Conservation (phyloP, 2,329 filamentous ascomycete genomes). For the Hymenotorrendiella dingleyae region DNA sequence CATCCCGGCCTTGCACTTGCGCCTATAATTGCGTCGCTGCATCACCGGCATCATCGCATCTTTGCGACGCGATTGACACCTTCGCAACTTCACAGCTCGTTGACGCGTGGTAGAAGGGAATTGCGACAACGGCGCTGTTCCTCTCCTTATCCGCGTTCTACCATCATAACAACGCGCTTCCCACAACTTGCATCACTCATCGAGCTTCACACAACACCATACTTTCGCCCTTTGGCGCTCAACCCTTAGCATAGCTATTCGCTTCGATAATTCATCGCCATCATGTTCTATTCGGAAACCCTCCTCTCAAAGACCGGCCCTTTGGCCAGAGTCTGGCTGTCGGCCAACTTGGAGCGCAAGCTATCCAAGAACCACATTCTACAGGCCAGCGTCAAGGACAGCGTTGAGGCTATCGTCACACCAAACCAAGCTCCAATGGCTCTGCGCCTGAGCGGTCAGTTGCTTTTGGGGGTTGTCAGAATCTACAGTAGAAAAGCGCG, state of each 20-base stretch:
- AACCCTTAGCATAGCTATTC: slow-evolving; percentile 17
- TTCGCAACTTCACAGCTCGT: slow-evolving; percentile 3
- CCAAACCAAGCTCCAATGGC: slow-evolving; percentile 93
- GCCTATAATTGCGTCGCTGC: slow-evolving; percentile 2
- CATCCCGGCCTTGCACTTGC: slow-evolving; percentile 12
- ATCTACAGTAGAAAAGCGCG: slow-evolving; percentile 97
- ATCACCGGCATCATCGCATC: neutral
- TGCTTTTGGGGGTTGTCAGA: slow-evolving; percentile 89
- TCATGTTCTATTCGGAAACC: slow-evolving; percentile 97
- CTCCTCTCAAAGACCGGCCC: slow-evolving; percentile 95
- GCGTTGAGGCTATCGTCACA: slow-evolving; percentile 90
- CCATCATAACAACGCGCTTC: slow-evolving; percentile 21
- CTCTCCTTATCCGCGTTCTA: slow-evolving; percentile 13
- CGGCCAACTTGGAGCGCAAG: slow-evolving; percentile 96
- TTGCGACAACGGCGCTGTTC: slow-evolving; percentile 13
- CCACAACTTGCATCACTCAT: slow-evolving; percentile 6
- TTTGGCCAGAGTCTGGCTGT: slow-evolving; percentile 95
- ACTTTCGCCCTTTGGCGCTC: slow-evolving; percentile 18
- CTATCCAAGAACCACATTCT: slow-evolving; percentile 94
- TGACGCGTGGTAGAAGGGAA: slow-evolving; percentile 9
- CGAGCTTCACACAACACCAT: slow-evolving; percentile 12
- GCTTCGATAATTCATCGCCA: slow-evolving; percentile 23
- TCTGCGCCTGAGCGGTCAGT: slow-evolving; percentile 84
- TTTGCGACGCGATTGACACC: slow-evolving; percentile 9
- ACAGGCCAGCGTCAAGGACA: slow-evolving; percentile 90